phyloP scores from a whole-genome alignment of 805 yeast species.

The Wickerhamiella hasegawae region DNA sequence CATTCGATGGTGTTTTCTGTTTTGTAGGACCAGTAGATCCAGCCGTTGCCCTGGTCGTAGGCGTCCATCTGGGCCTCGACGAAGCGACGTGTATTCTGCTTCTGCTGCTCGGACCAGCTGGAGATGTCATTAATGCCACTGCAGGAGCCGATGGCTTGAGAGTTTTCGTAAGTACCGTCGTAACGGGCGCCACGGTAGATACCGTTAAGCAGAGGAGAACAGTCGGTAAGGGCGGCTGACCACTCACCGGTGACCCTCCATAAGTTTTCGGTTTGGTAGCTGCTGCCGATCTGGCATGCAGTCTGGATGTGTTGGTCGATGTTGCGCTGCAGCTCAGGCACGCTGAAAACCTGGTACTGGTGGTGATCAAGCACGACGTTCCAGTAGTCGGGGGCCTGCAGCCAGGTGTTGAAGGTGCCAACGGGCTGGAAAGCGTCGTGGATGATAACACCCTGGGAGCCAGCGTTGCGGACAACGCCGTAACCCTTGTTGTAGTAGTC shows the following conservation, averaged over 20 bases:
- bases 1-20: slow-evolving; percentile 73
- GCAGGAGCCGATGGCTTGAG: slow-evolving; percentile 46
- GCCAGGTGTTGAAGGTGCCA: slow-evolving; percentile 45
- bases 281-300: slow-evolving; percentile 37
- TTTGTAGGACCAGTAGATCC: slow-evolving; percentile 93
- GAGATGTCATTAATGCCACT: slow-evolving; percentile 28
- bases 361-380: slow-evolving; percentile 77
- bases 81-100: slow-evolving; percentile 43
- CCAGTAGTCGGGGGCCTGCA: slow-evolving; percentile 28
- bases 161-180: slow-evolving; percentile 42
- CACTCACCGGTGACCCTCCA: slow-evolving; percentile 80
- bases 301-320: slow-evolving; percentile 45
- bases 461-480: slow-evolving; percentile 38
- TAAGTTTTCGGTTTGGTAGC: slow-evolving; percentile 34
- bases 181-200: slow-evolving; percentile 70
- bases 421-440: slow-evolving; percentile 68
- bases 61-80: slow-evolving; percentile 89
- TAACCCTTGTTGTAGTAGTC: slow-evolving; percentile 51
- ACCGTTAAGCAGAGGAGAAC: slow-evolving; percentile 81
- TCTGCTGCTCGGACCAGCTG: slow-evolving; percentile 46
- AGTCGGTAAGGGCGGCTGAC: slow-evolving; percentile 85
- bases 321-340: slow-evolving; percentile 38
- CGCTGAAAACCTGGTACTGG: slow-evolving; percentile 72
- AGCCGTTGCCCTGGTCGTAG: slow-evolving; percentile 52
- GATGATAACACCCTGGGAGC: slow-evolving; percentile 40